Evolutionary conservation across 2,329 filamentous ascomycete species (phyloP).

Genomic region (Dendrostoma leiphaemia): DNA sequence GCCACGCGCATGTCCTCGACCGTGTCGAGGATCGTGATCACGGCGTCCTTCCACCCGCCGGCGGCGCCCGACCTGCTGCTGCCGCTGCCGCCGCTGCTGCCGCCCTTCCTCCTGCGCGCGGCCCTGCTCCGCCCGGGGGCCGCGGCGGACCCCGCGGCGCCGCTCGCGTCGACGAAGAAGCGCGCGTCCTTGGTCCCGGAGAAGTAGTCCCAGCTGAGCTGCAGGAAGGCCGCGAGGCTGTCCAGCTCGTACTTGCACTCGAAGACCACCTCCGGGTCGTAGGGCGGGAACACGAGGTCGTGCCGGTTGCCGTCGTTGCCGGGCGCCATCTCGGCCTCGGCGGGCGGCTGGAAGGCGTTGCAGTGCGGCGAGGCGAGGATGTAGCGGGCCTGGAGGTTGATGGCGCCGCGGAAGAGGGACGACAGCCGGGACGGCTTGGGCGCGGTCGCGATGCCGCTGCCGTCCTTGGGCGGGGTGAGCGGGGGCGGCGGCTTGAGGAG

Average conservation of each 20-base stretch:
- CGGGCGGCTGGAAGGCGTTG: conserved; percentile 79
- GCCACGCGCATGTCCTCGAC: conserved; percentile 62
- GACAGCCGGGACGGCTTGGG: conserved; percentile 41
- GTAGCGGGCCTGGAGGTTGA: conserved; percentile 64
- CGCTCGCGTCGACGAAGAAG: conserved; percentile 60
- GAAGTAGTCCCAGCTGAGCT: conserved; percentile 70
- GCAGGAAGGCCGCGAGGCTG: conserved; percentile 73
- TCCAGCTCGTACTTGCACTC: conserved; percentile 87
- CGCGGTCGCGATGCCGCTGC: background rate
- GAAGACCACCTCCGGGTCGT: conserved; percentile 67
- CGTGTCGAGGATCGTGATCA: conserved; percentile 63
- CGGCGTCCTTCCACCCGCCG: conserved; percentile 58
- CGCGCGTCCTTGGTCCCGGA: conserved; percentile 62
- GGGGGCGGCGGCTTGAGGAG: conserved; percentile 41
- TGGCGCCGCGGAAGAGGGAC: conserved; percentile 61
- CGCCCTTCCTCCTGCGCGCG: background rate
- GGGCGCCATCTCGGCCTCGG: conserved; percentile 55
- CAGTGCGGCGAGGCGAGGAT: conserved; percentile 68
- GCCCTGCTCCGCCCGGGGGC: too few species aligned
- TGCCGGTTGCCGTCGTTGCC: conserved; percentile 12
- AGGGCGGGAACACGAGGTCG: conserved; percentile 30
- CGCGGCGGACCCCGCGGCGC: background rate
- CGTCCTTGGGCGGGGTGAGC: background rate
- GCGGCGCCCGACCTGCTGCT: background rate
- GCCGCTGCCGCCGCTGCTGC: background rate